phyloP scores from a whole-genome alignment of 257 asterid genomes.

The Salvia hispanica region DNA sequence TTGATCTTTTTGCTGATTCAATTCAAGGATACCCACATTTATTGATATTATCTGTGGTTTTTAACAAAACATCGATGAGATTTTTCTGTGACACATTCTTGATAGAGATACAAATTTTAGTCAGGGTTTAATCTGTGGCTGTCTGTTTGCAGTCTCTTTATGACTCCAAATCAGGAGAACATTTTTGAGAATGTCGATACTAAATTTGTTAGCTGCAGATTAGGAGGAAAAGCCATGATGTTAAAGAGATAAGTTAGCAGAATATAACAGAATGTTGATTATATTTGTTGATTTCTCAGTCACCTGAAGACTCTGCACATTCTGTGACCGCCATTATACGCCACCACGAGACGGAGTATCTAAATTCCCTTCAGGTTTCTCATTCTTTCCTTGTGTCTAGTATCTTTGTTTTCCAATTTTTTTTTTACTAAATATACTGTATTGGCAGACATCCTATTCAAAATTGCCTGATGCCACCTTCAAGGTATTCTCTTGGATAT shows the following conservation, averaged over 20 bases:
- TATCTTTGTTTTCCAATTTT: constrained; percentile 9
- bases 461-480: constrained; percentile 88
- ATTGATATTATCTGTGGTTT: constrained; percentile 16
- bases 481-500: constrained; percentile 60
- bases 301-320: constrained; percentile 81
- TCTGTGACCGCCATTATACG: constrained; percentile 74
- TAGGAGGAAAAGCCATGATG: constrained; percentile 25
- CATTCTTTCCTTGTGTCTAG: constrained; percentile 18
- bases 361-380: constrained; percentile 81
- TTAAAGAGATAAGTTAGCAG: constrained; percentile 15
- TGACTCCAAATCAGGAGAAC: constrained; percentile 16
- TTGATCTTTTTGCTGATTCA: constrained; percentile 6
- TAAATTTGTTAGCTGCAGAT: constrained; percentile 6
- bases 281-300: constrained; percentile 47
- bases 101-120: neutral
- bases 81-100: neutral
- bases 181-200: constrained; percentile 1
- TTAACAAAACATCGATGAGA: neutral
- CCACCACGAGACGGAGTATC: constrained; percentile 86
- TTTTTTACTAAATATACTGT: constrained; percentile 27
- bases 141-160: constrained; percentile 20
- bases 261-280: constrained; percentile 31
- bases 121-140: neutral
- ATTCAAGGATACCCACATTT: neutral
- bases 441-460: constrained; percentile 72